These are phyloP conservation scores for Tylopilus sp. DNA, from an alignment of 768 basidiomycete species.

Conservation along the genomic window DNA sequence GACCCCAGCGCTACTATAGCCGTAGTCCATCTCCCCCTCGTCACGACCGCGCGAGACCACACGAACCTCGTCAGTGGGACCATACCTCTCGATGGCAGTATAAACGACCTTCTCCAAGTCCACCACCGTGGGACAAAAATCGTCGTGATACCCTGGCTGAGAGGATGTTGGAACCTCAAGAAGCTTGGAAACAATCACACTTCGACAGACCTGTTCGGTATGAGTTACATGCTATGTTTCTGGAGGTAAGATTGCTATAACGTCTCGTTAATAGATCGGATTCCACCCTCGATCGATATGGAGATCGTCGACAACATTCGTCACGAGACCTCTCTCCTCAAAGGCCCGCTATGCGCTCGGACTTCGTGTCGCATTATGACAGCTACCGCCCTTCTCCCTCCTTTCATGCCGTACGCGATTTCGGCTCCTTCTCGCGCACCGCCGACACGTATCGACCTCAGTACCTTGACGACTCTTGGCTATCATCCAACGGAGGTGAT, in stretches of 20 bases:
- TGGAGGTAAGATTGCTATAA: conserved; percentile 22
- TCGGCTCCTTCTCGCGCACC: conserved; percentile 34
- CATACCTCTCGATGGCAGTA: conserved; percentile 43
- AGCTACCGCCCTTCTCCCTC: conserved; percentile 46
- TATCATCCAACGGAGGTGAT: conserved; percentile 27
- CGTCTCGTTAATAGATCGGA: conserved; percentile 24
- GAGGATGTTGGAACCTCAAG: conserved; percentile 71
- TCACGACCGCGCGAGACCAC: conserved; percentile 39
- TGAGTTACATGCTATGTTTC: conserved; percentile 38
- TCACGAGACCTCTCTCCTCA: conserved; percentile 38
- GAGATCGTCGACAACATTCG: conserved; percentile 34
- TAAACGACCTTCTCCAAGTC: conserved; percentile 38
- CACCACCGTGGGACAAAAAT: conserved; percentile 30
- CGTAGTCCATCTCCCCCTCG: conserved; percentile 54
- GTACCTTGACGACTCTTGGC: conserved; percentile 37
- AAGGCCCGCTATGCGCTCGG: conserved; percentile 30
- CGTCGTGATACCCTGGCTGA: conserved; percentile 41
- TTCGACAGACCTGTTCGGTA: conserved; percentile 40
- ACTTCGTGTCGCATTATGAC: conserved; percentile 39
- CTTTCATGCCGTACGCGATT: conserved; percentile 38
- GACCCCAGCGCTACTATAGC: conserved; percentile 35
- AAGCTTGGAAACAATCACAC: conserved; percentile 63
- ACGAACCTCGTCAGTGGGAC: conserved; percentile 48
- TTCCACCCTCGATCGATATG: conserved; percentile 32
- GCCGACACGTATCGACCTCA: conserved; percentile 53